These are phyloP conservation scores for Hansfordia pulvinata DNA, from an alignment of 2,329 filamentous ascomycete species.

Conservation along the genomic window DNA sequence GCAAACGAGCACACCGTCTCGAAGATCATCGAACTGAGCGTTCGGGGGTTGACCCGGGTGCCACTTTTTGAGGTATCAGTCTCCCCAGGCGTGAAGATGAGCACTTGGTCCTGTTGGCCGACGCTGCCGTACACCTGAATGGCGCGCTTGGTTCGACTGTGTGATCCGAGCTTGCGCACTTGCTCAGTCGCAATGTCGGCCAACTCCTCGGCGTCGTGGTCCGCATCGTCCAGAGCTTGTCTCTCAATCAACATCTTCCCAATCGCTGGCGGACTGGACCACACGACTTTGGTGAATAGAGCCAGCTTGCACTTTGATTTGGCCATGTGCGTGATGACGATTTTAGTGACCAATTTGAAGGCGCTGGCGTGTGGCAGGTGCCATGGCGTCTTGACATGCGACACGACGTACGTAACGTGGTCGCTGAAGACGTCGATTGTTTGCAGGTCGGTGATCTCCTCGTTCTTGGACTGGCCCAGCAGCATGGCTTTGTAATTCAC, in stretches of 20 bases:
- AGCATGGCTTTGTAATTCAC: conserved; percentile 54
- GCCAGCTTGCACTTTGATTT: conserved; percentile 89
- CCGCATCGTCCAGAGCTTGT: conserved; percentile 63
- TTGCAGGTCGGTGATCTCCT: conserved; percentile 67
- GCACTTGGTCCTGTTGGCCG: conserved; percentile 51
- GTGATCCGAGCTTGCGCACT: conserved; percentile 58
- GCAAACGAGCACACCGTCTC: conserved; percentile 61
- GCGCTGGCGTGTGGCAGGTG: conserved; percentile 70
- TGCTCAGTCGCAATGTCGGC: conserved; percentile 67
- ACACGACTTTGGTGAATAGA: conserved; percentile 78
- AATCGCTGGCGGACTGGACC: conserved; percentile 55
- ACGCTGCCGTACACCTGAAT: conserved; percentile 69
- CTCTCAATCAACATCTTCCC: conserved; percentile 49
- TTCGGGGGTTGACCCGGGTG: conserved; percentile 46
- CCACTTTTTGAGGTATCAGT: conserved; percentile 35
- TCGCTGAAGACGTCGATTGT: conserved; percentile 73
- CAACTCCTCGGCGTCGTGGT: conserved; percentile 59
- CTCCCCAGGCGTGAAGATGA: conserved; percentile 41
- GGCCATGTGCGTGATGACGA: conserved; percentile 84
- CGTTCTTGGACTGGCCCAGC: conserved; percentile 45
- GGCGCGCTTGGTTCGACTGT: conserved; percentile 63
- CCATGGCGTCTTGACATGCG: conserved; percentile 54
- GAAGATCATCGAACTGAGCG: conserved; percentile 54
- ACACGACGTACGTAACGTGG: conserved; percentile 55
- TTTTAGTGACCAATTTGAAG: conserved; percentile 76